A percentile compares a stretch with the other conserved stretches of the same genome.
phyloP scores from a whole-genome alignment of 2,329 filamentous ascomycete species.

The Pyricularia sp. region DNA sequence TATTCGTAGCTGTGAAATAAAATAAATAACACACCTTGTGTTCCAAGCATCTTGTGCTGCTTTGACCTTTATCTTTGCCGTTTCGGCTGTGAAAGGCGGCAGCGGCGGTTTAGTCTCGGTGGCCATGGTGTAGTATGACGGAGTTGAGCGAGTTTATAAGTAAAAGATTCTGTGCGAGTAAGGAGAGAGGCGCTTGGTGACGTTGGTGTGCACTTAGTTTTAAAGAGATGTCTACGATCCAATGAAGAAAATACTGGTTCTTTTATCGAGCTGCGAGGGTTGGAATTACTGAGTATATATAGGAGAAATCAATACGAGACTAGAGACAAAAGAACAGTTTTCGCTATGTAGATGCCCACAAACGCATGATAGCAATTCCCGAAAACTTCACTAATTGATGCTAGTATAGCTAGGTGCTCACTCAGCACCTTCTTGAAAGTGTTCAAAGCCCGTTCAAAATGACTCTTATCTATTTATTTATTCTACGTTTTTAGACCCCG shows the following conservation, averaged over 20 bases:
- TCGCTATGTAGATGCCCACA: not conserved
- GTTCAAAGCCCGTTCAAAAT: not conserved
- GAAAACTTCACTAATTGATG: not conserved
- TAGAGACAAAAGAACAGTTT: not conserved
- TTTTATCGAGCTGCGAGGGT: not conserved
- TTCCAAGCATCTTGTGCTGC: conserved; percentile 78
- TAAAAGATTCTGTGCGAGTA: not conserved
- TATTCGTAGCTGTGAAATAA: not conserved
- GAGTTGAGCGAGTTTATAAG: not conserved
- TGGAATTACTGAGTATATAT: not conserved
- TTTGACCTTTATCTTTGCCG: conserved; percentile 66
- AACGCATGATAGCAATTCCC: not conserved
- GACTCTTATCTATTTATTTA: too few species aligned
- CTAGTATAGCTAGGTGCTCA: not conserved
- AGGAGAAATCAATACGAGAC: not conserved
- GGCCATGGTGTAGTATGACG: conserved; percentile 9
- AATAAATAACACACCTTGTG: conserved; percentile 36
- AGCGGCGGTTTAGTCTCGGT: conserved; percentile 26
- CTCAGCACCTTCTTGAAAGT: not conserved
- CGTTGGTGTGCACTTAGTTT: not conserved
- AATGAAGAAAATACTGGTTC: not conserved
- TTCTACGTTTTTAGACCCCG: too few species aligned
- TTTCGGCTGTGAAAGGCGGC: conserved; percentile 64
- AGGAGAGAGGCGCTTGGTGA: not conserved
- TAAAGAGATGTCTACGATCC: not conserved